phyloP scores from a whole-genome alignment of 805 yeast genomes.

The Candida taoyuanica region DNA sequence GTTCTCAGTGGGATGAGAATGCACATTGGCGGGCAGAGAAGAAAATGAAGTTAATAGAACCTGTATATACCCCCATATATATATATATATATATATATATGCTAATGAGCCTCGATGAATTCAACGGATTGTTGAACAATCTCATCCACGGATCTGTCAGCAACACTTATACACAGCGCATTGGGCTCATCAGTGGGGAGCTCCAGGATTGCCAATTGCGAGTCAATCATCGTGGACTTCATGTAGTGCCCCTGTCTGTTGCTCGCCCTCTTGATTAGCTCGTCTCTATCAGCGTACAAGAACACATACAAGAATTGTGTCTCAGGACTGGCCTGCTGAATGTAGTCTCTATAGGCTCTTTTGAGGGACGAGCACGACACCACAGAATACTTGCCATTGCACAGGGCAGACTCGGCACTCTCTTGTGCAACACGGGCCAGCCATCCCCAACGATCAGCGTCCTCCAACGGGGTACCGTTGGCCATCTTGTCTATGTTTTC shows the following conservation, averaged over 20 bases:
- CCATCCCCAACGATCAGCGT: conserved; percentile 95
- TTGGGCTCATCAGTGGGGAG: conserved; percentile 45
- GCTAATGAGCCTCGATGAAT: conserved; percentile 8
- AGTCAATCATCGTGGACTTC: conserved; percentile 79
- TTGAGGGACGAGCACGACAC: conserved; percentile 87
- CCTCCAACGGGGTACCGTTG: conserved; percentile 72
- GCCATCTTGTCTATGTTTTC: conserved; percentile 81
- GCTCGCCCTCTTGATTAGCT: conserved; percentile 54
- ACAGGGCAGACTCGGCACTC: conserved; percentile 37
- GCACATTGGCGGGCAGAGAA: conserved; percentile 3
- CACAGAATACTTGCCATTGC: conserved; percentile 34
- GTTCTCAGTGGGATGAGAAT: conserved; percentile 23
- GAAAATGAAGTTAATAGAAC: too few species aligned
- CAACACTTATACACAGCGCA: conserved; percentile 29
- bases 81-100: neutral
- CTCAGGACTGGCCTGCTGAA: conserved; percentile 34
- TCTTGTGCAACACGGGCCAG: conserved; percentile 44
- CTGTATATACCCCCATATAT: too few species aligned
- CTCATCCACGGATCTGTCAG: conserved; percentile 21
- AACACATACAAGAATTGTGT: conserved; percentile 57
- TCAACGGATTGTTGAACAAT: conserved; percentile 10
- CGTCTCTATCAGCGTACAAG: conserved; percentile 59
- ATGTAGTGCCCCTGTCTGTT: conserved; percentile 75
- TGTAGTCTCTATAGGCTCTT: conserved; percentile 59
- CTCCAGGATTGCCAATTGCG: conserved; percentile 74